These are phyloP conservation scores for Gnomoniopsis sp. DNA, from an alignment of 2,329 filamentous ascomycete genomes.

Conservation along the genomic window DNA sequence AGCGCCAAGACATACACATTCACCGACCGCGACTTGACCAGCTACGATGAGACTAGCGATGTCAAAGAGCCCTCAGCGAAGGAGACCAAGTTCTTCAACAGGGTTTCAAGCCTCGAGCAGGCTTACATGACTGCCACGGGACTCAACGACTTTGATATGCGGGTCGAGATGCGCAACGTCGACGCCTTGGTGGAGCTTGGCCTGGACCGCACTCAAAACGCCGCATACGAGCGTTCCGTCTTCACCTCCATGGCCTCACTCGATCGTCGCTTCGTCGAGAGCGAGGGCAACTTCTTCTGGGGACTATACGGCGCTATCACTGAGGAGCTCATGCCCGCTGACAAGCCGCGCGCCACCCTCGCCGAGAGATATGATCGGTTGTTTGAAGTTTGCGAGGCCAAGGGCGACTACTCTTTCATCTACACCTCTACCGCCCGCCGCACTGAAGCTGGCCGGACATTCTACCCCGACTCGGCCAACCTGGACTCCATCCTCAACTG, in stretches of 20 bases:
- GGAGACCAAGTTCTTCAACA: neutral
- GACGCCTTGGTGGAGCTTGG: neutral
- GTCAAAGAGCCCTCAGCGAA: neutral
- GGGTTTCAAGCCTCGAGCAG: neutral
- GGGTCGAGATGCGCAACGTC: neutral
- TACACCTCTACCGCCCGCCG: neutral
- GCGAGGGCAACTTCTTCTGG: neutral
- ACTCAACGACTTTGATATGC: neutral
- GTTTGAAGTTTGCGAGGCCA: neutral
- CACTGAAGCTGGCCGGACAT: neutral
- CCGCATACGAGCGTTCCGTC: neutral
- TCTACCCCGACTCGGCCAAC: neutral
- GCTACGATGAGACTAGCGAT: neutral
- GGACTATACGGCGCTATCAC: neutral
- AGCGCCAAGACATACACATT: neutral
- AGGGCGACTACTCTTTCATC: neutral
- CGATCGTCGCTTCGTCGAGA: neutral
- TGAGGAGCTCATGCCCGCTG: neutral
- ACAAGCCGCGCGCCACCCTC: neutral
- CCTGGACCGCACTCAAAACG: neutral
- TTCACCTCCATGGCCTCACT: neutral
- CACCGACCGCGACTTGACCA: neutral
- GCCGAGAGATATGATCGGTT: neutral
- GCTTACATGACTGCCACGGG: neutral
- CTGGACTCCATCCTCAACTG: neutral